Conservation (phyloP, 1,284 basidiomycete genomes). For the Puccinia polysora region DNA sequence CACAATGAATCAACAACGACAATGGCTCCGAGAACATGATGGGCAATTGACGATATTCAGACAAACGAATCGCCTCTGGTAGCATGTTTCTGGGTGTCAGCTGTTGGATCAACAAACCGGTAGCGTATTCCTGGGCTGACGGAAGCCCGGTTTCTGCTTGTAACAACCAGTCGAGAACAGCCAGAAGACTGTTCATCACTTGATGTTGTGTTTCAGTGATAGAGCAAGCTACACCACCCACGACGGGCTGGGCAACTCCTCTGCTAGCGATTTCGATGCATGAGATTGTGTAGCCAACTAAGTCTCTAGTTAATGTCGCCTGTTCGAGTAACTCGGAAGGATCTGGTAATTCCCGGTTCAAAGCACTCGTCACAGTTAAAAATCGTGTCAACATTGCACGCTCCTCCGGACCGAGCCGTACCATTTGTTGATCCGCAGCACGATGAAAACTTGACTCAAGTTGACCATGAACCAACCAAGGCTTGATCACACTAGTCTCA, state of each 20-base stretch:
- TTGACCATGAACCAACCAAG: conserved; percentile 43
- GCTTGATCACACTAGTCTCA: conserved; percentile 47
- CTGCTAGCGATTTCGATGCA: conserved; percentile 75
- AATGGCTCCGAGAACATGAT: conserved; percentile 76
- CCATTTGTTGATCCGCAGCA: conserved; percentile 52
- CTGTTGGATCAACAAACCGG: conserved; percentile 64
- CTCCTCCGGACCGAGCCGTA: conserved; percentile 47
- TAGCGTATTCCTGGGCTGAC: conserved; percentile 52
- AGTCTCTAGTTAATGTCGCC: conserved; percentile 80
- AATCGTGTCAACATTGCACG: conserved; percentile 46
- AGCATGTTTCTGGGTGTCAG: conserved; percentile 65
- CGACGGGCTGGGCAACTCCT: conserved; percentile 58
- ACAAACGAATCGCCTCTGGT: conserved; percentile 3
- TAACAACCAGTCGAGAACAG: conserved; percentile 64
- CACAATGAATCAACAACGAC: conserved; percentile 77
- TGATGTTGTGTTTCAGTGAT: conserved; percentile 71
- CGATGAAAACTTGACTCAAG: conserved; percentile 13
- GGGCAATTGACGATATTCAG: conserved; percentile 55
- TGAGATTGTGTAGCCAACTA: conserved; percentile 80
- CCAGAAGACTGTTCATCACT: conserved; percentile 70
- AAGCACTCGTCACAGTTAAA: conserved; percentile 50
- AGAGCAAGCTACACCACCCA: conserved; percentile 64
- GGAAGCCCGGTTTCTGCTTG: conserved; percentile 41
- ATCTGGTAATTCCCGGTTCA: conserved; percentile 49
- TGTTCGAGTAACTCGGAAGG: conserved; percentile 15